Evolutionary conservation across 139 green algal genomes (phyloP).

Genomic region (Chlorella sp.): DNA sequence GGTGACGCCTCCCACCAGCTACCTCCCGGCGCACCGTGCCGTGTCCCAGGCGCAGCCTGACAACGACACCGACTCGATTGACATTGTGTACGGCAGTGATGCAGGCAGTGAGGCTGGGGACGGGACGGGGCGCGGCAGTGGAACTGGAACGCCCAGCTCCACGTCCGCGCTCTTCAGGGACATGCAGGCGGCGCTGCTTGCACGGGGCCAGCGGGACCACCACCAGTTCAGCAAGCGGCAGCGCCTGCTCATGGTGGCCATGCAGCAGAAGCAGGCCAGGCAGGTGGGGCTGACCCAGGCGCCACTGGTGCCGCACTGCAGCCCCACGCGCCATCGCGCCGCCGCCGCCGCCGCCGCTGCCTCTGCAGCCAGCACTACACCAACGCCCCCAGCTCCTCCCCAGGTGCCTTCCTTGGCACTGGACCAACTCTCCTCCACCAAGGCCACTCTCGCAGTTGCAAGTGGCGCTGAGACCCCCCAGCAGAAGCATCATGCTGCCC

Average conservation of each 20-base stretch:
- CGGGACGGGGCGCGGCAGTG: too few species aligned
- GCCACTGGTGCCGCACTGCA: background rate
- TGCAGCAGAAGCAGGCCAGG: background rate
- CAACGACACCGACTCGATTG: background rate
- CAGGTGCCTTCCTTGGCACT: too few species aligned
- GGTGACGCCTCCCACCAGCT: too few species aligned
- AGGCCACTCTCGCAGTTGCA: background rate
- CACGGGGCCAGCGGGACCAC: background rate
- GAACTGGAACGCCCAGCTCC: background rate
- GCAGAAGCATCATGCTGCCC: too few species aligned
- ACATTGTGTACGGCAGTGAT: conserved; percentile 2
- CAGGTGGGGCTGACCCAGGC: background rate
- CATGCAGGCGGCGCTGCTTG: background rate
- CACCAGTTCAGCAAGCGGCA: too few species aligned
- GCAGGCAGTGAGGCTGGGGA: too few species aligned
- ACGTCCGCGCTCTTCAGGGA: background rate
- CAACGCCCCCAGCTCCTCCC: too few species aligned
- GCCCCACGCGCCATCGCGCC: background rate
- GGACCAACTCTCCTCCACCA: too few species aligned
- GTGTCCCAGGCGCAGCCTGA: too few species aligned
- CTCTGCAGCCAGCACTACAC: background rate
- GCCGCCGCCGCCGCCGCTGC: background rate
- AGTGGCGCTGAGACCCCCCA: background rate
- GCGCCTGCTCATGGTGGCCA: too few species aligned
- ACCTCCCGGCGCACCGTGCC: too few species aligned